Evolutionary conservation across 139 green algal species (phyloP).

Genomic region (Auxenochlorella protothecoides): DNA sequence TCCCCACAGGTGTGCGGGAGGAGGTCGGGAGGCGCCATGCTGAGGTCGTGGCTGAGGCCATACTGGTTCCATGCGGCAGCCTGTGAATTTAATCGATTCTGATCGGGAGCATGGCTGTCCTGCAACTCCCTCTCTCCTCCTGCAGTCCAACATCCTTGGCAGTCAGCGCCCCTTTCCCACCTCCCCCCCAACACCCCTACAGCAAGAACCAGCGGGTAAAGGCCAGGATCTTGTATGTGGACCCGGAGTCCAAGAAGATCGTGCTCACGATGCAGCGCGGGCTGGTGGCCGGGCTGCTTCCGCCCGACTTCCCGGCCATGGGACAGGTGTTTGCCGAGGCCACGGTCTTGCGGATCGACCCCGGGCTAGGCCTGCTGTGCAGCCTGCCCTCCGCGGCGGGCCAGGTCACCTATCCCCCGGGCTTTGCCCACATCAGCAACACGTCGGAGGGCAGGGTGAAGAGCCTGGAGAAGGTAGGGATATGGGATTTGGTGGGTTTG

Average conservation of each 20-base stretch:
- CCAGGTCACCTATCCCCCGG: constrained; percentile 1
- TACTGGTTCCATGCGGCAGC: too few relatives aligned
- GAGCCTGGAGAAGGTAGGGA: constrained; percentile 39
- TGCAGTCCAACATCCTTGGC: too few relatives aligned
- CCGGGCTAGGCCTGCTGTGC: constrained; percentile 56
- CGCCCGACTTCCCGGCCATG: constrained; percentile 30
- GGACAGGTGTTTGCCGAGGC: constrained; percentile 43
- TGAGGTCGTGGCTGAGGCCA: too few relatives aligned
- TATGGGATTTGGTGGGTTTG: too few relatives aligned
- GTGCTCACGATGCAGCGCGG: constrained; percentile 69
- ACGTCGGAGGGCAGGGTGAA: constrained; percentile 54
- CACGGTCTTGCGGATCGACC: constrained; percentile 55
- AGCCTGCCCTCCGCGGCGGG: constrained; percentile 33
- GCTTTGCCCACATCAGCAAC: constrained; percentile 73
- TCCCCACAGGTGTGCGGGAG: too few relatives aligned
- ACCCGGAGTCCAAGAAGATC: constrained; percentile 56
- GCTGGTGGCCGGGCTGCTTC: constrained; percentile 40
- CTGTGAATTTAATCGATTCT: too few relatives aligned
- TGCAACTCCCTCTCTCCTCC: too few relatives aligned
- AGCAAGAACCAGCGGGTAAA: constrained; percentile 37
- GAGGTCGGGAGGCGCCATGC: too few relatives aligned
- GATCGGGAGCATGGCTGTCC: too few relatives aligned
- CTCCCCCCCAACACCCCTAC: not conserved
- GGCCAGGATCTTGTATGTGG: constrained; percentile 75
- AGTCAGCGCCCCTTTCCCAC: not conserved